Evolutionary conservation across 768 basidiomycete species (phyloP), one percentile per base, ranked within the genome.

Genomic region (Cystoderma amianthinum): DNA sequence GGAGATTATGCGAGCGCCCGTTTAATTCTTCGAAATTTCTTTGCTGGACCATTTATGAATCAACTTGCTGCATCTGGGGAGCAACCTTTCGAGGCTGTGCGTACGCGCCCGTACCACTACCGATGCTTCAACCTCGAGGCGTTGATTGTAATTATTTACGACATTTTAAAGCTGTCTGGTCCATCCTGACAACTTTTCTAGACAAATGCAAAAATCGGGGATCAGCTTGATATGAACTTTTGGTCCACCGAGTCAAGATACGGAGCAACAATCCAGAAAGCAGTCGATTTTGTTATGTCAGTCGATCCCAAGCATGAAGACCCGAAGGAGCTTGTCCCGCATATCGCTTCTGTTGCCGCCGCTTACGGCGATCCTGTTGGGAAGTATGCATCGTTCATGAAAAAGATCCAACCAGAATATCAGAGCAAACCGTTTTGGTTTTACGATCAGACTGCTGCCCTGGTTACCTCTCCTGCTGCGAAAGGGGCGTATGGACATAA

Each of bases 81-180:
- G 49, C 73, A 79, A 53, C 78, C 77, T 5, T 69, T 77, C 36
- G 78, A 79, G 52, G 67, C 74, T 3, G 60, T 70, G 13, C 69
- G 78, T 13, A 72, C 75, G 4, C 61, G 72, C 10, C 76, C 78
- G 4, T 73, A 53, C 49, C 78, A 79, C 49, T 80, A 80, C 50
- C 68, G 77, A 5, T 67, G 64, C 37, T 80, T 77, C 62, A 79
- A 79, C 47, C 54, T 79, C 6, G 75, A 77, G 44, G 78, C 75
- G 1, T 56, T 79, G 59, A 71, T 76, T 45, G 74, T 73, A 45
- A 65, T 72, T 54, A 16, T 7, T 39, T 36, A 18, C 15, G n/a
- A n/a, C n/a, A n/a, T n/a, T n/a, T n/a, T n/a, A n/a, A n/a, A n/a
- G n/a, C n/a, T n/a, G n/a, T n/a, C n/a, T n/a, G n/a, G n/a, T n/a